Evolutionary conservation across 2,329 filamentous ascomycete genomes (phyloP).

Genomic region (Talaromyces amestolkiae): DNA sequence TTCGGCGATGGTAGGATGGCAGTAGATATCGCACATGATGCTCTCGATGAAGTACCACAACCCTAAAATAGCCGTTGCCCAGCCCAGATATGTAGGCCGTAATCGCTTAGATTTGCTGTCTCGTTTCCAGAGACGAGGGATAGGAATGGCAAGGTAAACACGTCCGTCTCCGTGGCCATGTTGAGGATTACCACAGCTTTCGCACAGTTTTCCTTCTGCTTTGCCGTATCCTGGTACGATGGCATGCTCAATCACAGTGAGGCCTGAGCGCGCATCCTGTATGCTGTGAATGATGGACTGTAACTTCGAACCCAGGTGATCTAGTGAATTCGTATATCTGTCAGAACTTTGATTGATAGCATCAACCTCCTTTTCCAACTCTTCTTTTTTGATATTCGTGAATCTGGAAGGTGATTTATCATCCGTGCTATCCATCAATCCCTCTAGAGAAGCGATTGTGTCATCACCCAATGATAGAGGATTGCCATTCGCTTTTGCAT

Average conservation of each 20-base stretch:
- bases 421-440: constrained; percentile 36
- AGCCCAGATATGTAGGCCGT: constrained; percentile 40
- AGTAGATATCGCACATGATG: constrained; percentile 51
- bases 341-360: neutral
- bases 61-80: constrained; percentile 40
- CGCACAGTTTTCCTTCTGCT: constrained; percentile 20
- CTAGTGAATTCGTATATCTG: constrained; percentile 32
- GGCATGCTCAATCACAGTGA: constrained; percentile 39
- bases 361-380: constrained; percentile 5
- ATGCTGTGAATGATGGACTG: constrained; percentile 41
- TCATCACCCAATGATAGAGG: constrained; percentile 42
- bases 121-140: constrained; percentile 38
- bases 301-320: constrained; percentile 41
- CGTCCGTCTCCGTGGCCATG: constrained; percentile 27
- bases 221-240: constrained; percentile 26
- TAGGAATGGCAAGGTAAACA: constrained; percentile 33
- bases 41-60: constrained; percentile 52
- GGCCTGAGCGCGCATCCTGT: constrained; percentile 40
- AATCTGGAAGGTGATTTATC: neutral
- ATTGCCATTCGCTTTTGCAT: constrained; percentile 39
- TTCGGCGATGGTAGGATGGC: constrained; percentile 49
- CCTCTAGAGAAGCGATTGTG: constrained; percentile 46
- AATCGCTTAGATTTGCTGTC: constrained; percentile 29
- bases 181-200: constrained; percentile 23
- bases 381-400: constrained; percentile 10